Conservation (phyloP, 2,329 filamentous ascomycete species). For the Nothophoma quercina region DNA sequence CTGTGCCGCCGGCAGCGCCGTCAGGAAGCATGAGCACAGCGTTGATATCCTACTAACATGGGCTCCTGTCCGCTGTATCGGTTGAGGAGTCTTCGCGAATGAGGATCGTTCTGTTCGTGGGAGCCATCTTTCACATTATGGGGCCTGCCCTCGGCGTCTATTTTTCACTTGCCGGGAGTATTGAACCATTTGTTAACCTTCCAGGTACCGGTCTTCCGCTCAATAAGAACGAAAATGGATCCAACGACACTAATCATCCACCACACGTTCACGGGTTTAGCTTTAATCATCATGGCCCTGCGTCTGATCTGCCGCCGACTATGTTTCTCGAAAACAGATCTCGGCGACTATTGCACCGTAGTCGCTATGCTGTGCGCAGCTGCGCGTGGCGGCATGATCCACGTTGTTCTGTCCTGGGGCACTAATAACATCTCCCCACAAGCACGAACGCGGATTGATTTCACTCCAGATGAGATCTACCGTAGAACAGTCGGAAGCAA, state of each 20-base stretch:
- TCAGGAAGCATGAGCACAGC: too few relatives aligned
- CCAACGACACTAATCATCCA: not conserved
- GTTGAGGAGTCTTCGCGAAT: too few relatives aligned
- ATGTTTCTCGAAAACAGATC: not conserved
- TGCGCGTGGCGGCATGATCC: conserved; percentile 5
- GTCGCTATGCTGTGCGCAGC: conserved; percentile 1
- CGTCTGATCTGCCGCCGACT: not conserved
- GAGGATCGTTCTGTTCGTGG: too few relatives aligned
- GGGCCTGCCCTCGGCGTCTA: too few relatives aligned
- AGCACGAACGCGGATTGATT: not conserved
- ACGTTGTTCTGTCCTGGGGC: not conserved
- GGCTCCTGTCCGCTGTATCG: too few relatives aligned
- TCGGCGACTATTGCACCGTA: conserved; percentile 1
- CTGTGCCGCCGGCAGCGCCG: too few relatives aligned
- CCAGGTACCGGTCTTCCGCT: too few relatives aligned
- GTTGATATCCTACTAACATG: too few relatives aligned
- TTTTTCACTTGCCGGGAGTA: too few relatives aligned
- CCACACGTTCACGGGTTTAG: not conserved
- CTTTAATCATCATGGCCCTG: not conserved
- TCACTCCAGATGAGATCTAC: conserved; percentile 1
- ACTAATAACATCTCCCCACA: not conserved
- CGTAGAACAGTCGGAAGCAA: conserved; percentile 2
- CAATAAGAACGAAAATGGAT: not conserved
- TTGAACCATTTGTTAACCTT: too few relatives aligned
- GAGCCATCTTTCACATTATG: too few relatives aligned